Evolutionary conservation across 2,329 filamentous ascomycete species (phyloP), one percentile per base, ranked within the genome.

Genomic region (Botrytis fabae): DNA sequence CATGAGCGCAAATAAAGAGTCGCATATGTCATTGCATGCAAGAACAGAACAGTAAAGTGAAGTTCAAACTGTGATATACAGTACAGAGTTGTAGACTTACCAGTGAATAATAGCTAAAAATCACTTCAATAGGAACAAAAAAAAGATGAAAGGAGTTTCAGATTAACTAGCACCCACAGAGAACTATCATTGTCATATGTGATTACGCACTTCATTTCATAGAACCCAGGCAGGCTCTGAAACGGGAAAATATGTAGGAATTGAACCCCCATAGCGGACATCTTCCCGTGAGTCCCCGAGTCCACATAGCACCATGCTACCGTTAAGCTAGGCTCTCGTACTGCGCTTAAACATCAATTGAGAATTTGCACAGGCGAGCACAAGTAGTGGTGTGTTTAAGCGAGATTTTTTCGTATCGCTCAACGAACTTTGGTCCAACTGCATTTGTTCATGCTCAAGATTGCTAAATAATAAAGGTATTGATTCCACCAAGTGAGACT

Each of bases 91-190:
- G 48, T 51, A 9, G 48, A 14, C 48, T 10, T 5, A 4, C 4
- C 10, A 51, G 25, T 51, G 22, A 51, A 51, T 48, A 12, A 12
- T 51, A 25, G 22, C 22, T 14, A 2, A 25, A 51, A 25, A n/a
- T 0, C 9, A n/a, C 1, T 51, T n/a, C 1, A n/a, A 5, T 0
- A 14, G 10, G 0, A 12, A 1, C 1, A 51, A 51, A 51, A 51
- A 2, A 51, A 51, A 0, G 10, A 51, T 51, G 12, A 10, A 14
- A n/a, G 22, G 12, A 25, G 25, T 25, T 0, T 14, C 22, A 4
- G 4, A 51, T 14, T 25, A 22, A n/a, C 48, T 2, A 1, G 6
- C 14, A 51, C 25, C 10, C 10, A 51, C 10, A 14, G 4, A n/a
- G 25, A 14, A n/a, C 12, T 25, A 51, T n/a, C 10, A 4, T 25